Conservation (phyloP, 2,329 filamentous ascomycete species). For the Pyrenophora graminea region DNA sequence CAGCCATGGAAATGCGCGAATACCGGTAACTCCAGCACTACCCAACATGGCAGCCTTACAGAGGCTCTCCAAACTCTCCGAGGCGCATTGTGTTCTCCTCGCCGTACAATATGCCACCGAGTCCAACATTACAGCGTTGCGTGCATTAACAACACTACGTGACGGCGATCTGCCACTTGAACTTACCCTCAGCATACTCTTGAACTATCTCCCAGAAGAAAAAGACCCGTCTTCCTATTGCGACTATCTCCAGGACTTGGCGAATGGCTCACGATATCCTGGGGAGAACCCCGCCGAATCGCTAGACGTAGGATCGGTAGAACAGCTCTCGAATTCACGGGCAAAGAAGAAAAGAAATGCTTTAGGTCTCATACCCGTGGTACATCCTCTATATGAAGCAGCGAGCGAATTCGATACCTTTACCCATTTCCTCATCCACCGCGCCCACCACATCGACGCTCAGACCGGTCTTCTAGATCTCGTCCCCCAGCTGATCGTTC, state of each 20-base stretch:
- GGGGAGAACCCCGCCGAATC: constrained; percentile 40
- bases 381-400: constrained; percentile 53
- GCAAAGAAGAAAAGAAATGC: constrained; percentile 67
- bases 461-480: constrained; percentile 73
- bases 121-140: constrained; percentile 66
- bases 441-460: constrained; percentile 70
- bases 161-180: constrained; percentile 64
- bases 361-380: constrained; percentile 65
- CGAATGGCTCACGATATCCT: constrained; percentile 52
- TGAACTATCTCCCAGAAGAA: constrained; percentile 78
- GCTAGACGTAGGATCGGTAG: constrained; percentile 62
- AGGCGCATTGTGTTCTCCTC: constrained; percentile 72
- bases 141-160: constrained; percentile 62
- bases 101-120: constrained; percentile 71
- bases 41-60: constrained; percentile 32
- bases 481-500: constrained; percentile 67
- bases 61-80: constrained; percentile 55
- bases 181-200: constrained; percentile 70
- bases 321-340: constrained; percentile 64
- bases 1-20: constrained; percentile 3
- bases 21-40: not conserved
- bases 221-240: constrained; percentile 66
- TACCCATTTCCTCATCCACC: constrained; percentile 67
- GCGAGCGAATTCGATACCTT: constrained; percentile 60
- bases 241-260: constrained; percentile 63